phyloP scores from a whole-genome alignment of 176 grass and related monocot genomes.

The Hordeum marinum region DNA sequence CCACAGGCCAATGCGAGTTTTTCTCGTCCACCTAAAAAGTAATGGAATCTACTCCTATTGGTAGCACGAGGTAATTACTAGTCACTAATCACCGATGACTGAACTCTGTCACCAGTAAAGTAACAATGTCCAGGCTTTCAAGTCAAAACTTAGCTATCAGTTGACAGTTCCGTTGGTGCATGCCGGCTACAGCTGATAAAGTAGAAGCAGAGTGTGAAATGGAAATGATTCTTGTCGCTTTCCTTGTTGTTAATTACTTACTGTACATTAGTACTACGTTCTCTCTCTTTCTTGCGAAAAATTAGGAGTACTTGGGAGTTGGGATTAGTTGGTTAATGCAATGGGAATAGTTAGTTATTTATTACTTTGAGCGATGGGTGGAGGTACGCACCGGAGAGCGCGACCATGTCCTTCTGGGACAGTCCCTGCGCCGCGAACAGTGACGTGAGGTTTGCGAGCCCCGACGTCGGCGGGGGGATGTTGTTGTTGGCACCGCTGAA shows the following conservation, averaged over 20 bases:
- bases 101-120: background rate
- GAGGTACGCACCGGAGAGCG: slow-evolving; percentile 46
- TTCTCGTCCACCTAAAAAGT: background rate
- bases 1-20: background rate
- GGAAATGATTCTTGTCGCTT: background rate
- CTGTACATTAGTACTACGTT: background rate
- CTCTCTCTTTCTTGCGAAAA: too few relatives aligned
- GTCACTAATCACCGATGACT: background rate
- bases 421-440: slow-evolving; percentile 61
- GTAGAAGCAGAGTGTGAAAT: background rate
- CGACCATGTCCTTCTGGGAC: slow-evolving; percentile 61
- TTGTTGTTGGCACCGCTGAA: slow-evolving; percentile 39
- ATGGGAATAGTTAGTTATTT: background rate
- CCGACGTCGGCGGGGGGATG: slow-evolving; percentile 54
- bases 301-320: background rate
- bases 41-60: background rate
- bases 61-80: background rate
- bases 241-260: background rate
- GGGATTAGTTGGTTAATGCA: background rate
- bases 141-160: slow-evolving; percentile 5
- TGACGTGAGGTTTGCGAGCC: slow-evolving; percentile 43
- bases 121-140: background rate
- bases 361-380: background rate
- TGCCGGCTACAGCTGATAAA: background rate
- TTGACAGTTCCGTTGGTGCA: background rate